phyloP scores from a whole-genome alignment of 768 basidiomycete species.

The Collybia nuda region DNA sequence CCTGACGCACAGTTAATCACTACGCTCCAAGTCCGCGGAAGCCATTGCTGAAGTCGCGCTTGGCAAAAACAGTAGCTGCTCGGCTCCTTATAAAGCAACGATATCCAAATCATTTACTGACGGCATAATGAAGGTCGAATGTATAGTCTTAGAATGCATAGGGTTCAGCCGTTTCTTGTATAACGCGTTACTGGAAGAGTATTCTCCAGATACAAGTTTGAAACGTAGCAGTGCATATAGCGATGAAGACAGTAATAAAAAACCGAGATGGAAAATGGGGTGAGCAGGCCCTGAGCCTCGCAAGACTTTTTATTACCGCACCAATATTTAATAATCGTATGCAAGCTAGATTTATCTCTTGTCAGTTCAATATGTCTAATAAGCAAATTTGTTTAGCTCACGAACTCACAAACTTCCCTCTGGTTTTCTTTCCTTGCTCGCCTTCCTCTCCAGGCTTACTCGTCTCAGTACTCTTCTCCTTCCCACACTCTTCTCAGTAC shows the following conservation, averaged over 20 bases:
- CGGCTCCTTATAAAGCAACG: neutral
- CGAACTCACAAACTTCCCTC: conserved; percentile 12
- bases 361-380: neutral
- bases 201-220: neutral
- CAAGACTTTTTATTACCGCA: too few relatives aligned
- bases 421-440: conserved; percentile 33
- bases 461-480: conserved; percentile 33
- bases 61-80: neutral
- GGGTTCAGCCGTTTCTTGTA: conserved; percentile 14
- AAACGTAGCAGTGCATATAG: neutral
- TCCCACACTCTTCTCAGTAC: conserved; percentile 24
- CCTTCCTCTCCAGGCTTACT: conserved; percentile 29
- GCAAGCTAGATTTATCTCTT: too few relatives aligned
- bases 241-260: neutral
- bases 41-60: neutral
- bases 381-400: neutral
- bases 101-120: conserved; percentile 2
- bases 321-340: too few relatives aligned
- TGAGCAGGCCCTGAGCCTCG: too few relatives aligned
- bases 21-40: too few relatives aligned
- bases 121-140: conserved; percentile 10
- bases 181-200: neutral
- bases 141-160: conserved; percentile 15
- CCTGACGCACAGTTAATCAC: neutral
- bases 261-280: neutral